Evolutionary conservation across 2,329 filamentous ascomycete genomes (phyloP), one percentile per base, ranked within the genome.

Genomic region (Cladophialophora chaetospira): DNA sequence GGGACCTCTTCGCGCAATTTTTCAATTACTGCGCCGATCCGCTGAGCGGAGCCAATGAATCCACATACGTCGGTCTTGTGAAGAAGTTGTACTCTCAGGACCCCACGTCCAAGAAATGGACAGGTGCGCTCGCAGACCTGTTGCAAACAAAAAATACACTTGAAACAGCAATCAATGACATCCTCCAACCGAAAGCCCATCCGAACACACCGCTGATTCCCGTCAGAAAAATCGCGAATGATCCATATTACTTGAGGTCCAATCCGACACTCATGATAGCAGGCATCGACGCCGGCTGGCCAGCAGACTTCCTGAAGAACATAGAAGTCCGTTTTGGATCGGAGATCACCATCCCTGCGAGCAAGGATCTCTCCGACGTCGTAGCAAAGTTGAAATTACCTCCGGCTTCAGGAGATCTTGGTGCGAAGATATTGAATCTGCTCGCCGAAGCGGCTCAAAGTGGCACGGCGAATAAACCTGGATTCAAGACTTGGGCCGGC

Each of bases 1-100:
- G 75, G 75, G 67, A 74, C 9, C 63, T 77, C 62, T 77, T 77
- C 53, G 66, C 73, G 0, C n/a, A 61, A 2, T 78, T 74, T 74
- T 78, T 74, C 74, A 70, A 72, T 47, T 75, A 67, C 35, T 61
- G 71, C 1, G 68, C 53, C 42, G 66, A 69, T 36, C n/a, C n/a
- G n/a, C 48, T 60, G 6, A 52, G 29, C 33, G 66, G 65, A 8
- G 11, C 11, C 28, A 31, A 31, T 11, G 28, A 31, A 11, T 5
- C 28, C 28, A 31, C 28, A n/a, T n/a, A n/a, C n/a, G n/a, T n/a
- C n/a, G n/a, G n/a, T n/a, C n/a, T n/a, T n/a, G n/a, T n/a, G n/a
- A n/a, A n/a, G n/a, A n/a, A n/a, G n/a, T n/a, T n/a, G n/a, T n/a
- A n/a, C n/a, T n/a, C n/a, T n/a, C n/a, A n/a, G n/a, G n/a, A n/a